Evolutionary conservation across 83 land plant species (phyloP).

Genomic region (Picea mariana): DNA sequence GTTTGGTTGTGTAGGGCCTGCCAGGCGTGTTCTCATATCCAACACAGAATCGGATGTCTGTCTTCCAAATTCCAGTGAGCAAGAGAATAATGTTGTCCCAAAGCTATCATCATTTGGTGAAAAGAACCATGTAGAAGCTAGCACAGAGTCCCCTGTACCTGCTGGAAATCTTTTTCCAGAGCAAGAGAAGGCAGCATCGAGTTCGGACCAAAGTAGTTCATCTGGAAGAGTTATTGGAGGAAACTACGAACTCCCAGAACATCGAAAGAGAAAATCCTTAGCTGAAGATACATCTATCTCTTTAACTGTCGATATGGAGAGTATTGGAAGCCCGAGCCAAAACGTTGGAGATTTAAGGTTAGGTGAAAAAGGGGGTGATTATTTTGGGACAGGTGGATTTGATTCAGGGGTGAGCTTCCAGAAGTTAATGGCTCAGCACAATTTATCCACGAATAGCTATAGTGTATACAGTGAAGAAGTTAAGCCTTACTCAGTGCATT

Average conservation of each 20-base stretch:
- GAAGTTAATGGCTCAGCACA: conserved; percentile 9
- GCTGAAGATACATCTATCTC: conserved; percentile 10
- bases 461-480: background rate
- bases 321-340: conserved; percentile 10
- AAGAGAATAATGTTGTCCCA: background rate
- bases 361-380: background rate
- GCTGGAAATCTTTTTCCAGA: background rate
- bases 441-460: background rate
- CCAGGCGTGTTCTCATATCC: conserved; percentile 9
- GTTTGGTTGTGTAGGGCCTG: conserved; percentile 1
- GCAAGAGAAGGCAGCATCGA: background rate
- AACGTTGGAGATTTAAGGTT: conserved; percentile 3
- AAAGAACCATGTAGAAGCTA: background rate
- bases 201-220: background rate
- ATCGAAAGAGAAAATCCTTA: conserved; percentile 14
- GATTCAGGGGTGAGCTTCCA: background rate
- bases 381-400: conserved; percentile 12
- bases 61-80: background rate
- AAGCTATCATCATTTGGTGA: background rate
- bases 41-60: background rate
- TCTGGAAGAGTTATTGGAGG: background rate
- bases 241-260: conserved; percentile 6
- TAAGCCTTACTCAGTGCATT: background rate
- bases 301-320: conserved; percentile 6
- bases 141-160: background rate